Evolutionary conservation across 1,139 yeast species (phyloP), one percentile per base, ranked within the genome.

Genomic region (Yamadazyma blattariae): DNA sequence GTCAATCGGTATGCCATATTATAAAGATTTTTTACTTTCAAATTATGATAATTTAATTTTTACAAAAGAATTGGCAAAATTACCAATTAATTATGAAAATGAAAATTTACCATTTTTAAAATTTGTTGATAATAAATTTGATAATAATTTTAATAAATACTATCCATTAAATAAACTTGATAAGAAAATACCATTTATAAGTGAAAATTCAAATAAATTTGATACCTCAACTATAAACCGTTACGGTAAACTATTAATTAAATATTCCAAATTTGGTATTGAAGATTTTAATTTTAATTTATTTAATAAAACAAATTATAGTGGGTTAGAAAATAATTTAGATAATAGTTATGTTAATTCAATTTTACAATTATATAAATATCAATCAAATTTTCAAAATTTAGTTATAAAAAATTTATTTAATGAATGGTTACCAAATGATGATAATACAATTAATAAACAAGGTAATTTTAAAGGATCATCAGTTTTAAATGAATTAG

Each of bases 201-300:
- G 95, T 57, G 95, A 87, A 48, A 67, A 79, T 38, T 67, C 64
- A n/a, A 25, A 38, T 9, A 33, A 29, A 27, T 51, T 51, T 8
- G 52, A 50, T 30, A 61, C 56, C 25, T 45, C 56, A 25, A 50
- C 59, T 2, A 96, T 97, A 0, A 82, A 82, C 38, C 84, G 90
- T 25, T 92, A 84, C 58, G 68, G 80, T 26, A 79, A 80, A 49
- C 66, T 88, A 36, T 86, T 84, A 41, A 86, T 92, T 41, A 77
- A 84, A 31, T 90, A 90, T 56, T 85, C 95, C 39, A 83, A 78
- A 50, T 92, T 89, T 59, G 98, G 98, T 14, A 90, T 94, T 20
- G 89, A 84, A 47, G 97, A 89, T 58, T 92, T 92, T 61, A 97
- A 94, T 61, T 92, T 92, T 54, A 81, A 77, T 37, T 83, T 80